phyloP scores from a whole-genome alignment of 495 filamentous ascomycete species.

The Lentithecium fluviatile region DNA sequence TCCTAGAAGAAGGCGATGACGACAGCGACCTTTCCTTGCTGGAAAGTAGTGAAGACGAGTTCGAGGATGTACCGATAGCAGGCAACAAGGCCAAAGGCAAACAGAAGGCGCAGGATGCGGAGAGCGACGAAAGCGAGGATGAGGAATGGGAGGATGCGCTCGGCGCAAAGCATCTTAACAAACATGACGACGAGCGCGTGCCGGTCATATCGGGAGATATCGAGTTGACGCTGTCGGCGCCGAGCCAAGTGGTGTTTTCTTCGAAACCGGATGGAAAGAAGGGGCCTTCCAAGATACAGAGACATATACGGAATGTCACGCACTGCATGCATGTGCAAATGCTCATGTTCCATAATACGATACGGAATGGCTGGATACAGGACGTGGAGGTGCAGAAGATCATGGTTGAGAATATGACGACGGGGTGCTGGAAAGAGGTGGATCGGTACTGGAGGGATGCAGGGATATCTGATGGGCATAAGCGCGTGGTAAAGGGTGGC shows the following conservation, averaged over 20 bases:
- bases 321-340: slow-evolving; percentile 89
- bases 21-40: slow-evolving; percentile 66
- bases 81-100: slow-evolving; percentile 6
- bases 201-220: slow-evolving; percentile 55
- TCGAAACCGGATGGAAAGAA: slow-evolving; percentile 66
- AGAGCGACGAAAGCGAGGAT: slow-evolving; percentile 62
- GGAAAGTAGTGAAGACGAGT: slow-evolving; percentile 49
- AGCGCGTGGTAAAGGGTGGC: slow-evolving; percentile 43
- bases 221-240: slow-evolving; percentile 64
- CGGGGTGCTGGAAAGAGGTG: slow-evolving; percentile 66
- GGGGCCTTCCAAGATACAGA: slow-evolving; percentile 80
- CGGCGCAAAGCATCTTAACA: slow-evolving; percentile 36
- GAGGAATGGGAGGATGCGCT: slow-evolving; percentile 86
- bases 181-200: slow-evolving; percentile 26
- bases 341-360: slow-evolving; percentile 81
- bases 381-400: slow-evolving; percentile 76
- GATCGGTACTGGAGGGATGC: slow-evolving; percentile 69
- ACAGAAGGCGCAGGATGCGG: slow-evolving; percentile 27
- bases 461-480: slow-evolving; percentile 53
- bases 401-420: slow-evolving; percentile 67
- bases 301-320: slow-evolving; percentile 69
- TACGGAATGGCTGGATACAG: slow-evolving; percentile 84
- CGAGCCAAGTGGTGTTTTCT: slow-evolving; percentile 41
- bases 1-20: slow-evolving; percentile 53
- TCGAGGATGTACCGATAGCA: slow-evolving; percentile 57